Evolutionary conservation across 306 rosid species (phyloP).

Genomic region (Quercus glauca): DNA sequence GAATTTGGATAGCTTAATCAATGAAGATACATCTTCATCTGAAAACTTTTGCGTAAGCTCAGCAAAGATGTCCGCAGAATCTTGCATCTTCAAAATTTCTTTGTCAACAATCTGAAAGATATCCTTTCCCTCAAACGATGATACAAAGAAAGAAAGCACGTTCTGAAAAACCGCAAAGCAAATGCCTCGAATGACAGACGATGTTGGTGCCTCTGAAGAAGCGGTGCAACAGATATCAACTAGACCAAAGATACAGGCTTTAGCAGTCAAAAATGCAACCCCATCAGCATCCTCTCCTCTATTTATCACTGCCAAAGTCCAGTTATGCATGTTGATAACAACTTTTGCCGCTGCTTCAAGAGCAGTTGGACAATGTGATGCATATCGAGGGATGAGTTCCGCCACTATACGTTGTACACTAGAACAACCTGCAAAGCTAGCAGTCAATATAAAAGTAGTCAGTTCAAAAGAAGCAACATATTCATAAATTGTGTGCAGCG

Average conservation of each 20-base stretch:
- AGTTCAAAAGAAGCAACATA: neutral
- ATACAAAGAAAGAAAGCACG: conserved; percentile 60
- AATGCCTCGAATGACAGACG: conserved; percentile 74
- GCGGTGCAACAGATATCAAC: conserved; percentile 67
- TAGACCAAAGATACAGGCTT: conserved; percentile 66
- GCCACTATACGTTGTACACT: conserved; percentile 89
- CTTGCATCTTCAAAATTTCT: conserved; percentile 57
- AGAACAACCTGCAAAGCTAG: conserved; percentile 62
- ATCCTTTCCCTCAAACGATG: conserved; percentile 69
- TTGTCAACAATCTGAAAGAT: conserved; percentile 49
- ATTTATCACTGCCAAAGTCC: conserved; percentile 53
- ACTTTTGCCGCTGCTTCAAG: conserved; percentile 84
- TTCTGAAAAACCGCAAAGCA: conserved; percentile 75
- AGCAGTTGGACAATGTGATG: conserved; percentile 79
- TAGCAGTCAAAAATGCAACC: conserved; percentile 79
- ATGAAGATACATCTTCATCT: conserved; percentile 54
- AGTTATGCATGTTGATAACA: conserved; percentile 70
- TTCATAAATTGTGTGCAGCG: too few relatives aligned
- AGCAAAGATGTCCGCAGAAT: conserved; percentile 47
- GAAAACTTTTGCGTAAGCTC: conserved; percentile 56
- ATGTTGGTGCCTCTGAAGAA: conserved; percentile 60
- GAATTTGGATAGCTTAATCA: conserved; percentile 51
- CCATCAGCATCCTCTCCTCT: conserved; percentile 65
- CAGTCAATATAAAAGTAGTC: conserved; percentile 19
- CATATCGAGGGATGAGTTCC: conserved; percentile 83